Evolutionary conservation across 2,329 filamentous ascomycete species (phyloP), one percentile per base, ranked within the genome.

Genomic region (Raffaelea deltoideospora): DNA sequence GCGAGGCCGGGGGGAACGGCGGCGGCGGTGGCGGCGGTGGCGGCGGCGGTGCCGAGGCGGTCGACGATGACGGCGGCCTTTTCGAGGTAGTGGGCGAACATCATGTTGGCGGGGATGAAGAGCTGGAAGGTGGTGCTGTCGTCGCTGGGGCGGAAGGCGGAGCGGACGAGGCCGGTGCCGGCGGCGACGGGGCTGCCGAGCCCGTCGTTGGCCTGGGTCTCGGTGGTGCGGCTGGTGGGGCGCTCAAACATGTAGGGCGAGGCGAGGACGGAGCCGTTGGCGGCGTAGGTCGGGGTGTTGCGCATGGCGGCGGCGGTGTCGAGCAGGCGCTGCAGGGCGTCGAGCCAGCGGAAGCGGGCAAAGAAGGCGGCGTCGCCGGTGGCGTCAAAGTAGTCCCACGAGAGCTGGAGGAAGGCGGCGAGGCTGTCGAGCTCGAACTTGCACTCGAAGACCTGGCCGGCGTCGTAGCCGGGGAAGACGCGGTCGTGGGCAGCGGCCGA

Each of bases 391-490:
- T 93, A 95, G 50, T 90, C 74, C 44, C 83, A 81, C 1, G 75
- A 77, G 5, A 96, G 65, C 30, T 83, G 74, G 8, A 96, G 65
- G 55, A 95, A 95, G 22, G 85, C 77, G 1, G 87, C 85, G 2
- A 95, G 68, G 10, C 82, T 88, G 60, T 95, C 87, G 32, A 95
- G 74, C 59, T 95, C 88, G 56, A 90, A 95, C 57, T 95, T 95
- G 69, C 88, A 95, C 56, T 95, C 88, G 51, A 90, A 95, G 0
- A 93, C 86, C 27, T 76, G 66, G 2, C 64, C 64, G 2, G 68
- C 65, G 48, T 80, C 81, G 20, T 82, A 78, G 21, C 65, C 58
- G 0, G 85, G 82, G 63, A 43, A 72, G 57, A 63, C 58, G 49
- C 57, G 48, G 53, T 83, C 79, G n/a, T 68, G 67, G 35, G 69